Base-by-base conservation (phyloP, 495 filamentous ascomycete species). In the Tuber magnatum region DNA sequence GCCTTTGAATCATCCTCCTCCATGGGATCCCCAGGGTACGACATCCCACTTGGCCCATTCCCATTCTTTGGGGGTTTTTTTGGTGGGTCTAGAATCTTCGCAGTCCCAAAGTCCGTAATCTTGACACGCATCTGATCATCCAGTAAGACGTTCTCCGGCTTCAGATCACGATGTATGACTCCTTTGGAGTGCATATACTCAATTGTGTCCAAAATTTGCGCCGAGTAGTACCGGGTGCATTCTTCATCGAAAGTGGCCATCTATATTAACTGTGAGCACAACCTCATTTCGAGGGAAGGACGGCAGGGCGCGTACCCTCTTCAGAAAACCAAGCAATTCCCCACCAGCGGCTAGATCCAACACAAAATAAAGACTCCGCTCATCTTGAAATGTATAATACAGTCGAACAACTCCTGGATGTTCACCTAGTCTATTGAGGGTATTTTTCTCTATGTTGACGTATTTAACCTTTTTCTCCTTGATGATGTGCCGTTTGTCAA, bases 401-500 rank as follows among this genome's bases (percentile, higher is more conserved):
- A 99, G 88, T 73, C 96, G 91, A 72, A 99, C 94, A 78, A 99
- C 93, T 18, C 96, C 96, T 14, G 96, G 96, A 81, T 99, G 96
- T 71, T 98, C 95, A 24, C 93, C 97, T 72, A 99, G 85, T 75
- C 94, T 90, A 82, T 99, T 99, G 46, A 99, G 87, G 16, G 96
- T 97, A 84, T 99, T 94, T 85, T 97, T 97, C 85, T 99, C 96
- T 78, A 99, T 98, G 84, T 97, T 97, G 82, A 99, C 96, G 83
- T 99, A 99, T 86, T 99, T 99, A 78, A 99, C 96, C 87, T 99
- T 99, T 84, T 94, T 97, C 85, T 99, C 96, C 86, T 97, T 98
- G 87, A 99, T 98, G 80, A 99, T 99, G 84, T 99, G 96, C 78
- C 93, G 90, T 85, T 99, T 99, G 84, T 98, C 95, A 61, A 99